Conservation (phyloP, 2,329 filamentous ascomycete species). For the Epichloe typhina region DNA sequence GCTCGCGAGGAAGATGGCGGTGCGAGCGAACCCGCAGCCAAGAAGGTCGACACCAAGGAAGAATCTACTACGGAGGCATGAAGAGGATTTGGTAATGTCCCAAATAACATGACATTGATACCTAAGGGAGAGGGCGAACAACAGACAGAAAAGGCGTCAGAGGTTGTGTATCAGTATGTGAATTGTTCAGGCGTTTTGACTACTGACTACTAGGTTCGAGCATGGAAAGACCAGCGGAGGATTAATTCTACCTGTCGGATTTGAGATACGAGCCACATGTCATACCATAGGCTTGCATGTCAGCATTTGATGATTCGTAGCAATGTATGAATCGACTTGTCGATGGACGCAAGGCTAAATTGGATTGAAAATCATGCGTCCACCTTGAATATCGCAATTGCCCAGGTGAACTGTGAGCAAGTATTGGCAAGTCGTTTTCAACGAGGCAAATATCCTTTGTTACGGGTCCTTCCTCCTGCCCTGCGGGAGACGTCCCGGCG, state of each 20-base stretch:
- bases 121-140: neutral
- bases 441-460: conserved; percentile 38
- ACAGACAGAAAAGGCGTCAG: neutral
- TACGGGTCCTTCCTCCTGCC: conserved; percentile 42
- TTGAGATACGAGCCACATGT: too few relatives aligned
- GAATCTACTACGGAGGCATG: conserved; percentile 10
- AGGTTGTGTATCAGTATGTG: neutral
- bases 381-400: too few relatives aligned
- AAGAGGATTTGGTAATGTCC: neutral
- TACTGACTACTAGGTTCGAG: neutral
- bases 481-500: conserved; percentile 44
- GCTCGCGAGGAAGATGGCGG: conserved; percentile 36
- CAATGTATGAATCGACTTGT: conserved; percentile 14
- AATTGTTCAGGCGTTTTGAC: conserved; percentile 1
- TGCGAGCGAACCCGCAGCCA: conserved; percentile 36
- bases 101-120: neutral
- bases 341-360: too few relatives aligned
- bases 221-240: neutral
- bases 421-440: conserved; percentile 26
- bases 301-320: too few relatives aligned
- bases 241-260: neutral
- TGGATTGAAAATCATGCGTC: too few relatives aligned
- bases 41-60: conserved; percentile 48
- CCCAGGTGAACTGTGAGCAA: too few relatives aligned
- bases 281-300: neutral